phyloP scores from a whole-genome alignment of 2,329 filamentous ascomycete species.

The Dothidotthia symphoricarpi region DNA sequence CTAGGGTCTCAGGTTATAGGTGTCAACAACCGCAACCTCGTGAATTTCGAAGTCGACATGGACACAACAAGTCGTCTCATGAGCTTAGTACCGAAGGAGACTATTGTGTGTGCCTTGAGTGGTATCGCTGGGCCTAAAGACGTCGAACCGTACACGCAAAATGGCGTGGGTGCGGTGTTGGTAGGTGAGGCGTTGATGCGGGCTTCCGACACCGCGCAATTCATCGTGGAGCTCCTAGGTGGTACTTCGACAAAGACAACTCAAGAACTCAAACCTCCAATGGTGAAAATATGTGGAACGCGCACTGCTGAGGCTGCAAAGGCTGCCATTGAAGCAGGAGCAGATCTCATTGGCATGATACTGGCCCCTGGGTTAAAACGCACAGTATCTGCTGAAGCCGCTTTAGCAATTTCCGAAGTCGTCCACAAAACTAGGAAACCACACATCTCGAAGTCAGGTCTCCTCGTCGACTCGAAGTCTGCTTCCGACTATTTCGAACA shows the following conservation, averaged over 20 bases:
- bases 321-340: constrained; percentile 78
- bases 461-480: constrained; percentile 30
- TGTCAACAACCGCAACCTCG: constrained; percentile 95
- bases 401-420: constrained; percentile 73
- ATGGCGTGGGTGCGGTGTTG: constrained; percentile 87
- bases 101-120: constrained; percentile 88
- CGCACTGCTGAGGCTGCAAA: constrained; percentile 76
- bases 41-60: constrained; percentile 95
- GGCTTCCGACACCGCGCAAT: constrained; percentile 74
- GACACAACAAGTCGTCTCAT: constrained; percentile 86
- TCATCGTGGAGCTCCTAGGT: constrained; percentile 81
- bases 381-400: constrained; percentile 74
- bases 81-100: constrained; percentile 78
- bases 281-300: constrained; percentile 96
- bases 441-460: constrained; percentile 15
- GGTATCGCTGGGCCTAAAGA: constrained; percentile 89
- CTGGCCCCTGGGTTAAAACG: constrained; percentile 79
- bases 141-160: constrained; percentile 80
- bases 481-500: constrained; percentile 71
- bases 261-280: constrained; percentile 38
- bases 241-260: constrained; percentile 36
- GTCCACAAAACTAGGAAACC: constrained; percentile 60
- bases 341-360: constrained; percentile 91
- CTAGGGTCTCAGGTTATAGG: constrained; percentile 90
- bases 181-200: constrained; percentile 97